A percentile compares a stretch with the other conserved stretches of the same genome.
These are phyloP conservation scores for Peronospora farinosa DNA, from an alignment of 352 stramenopile genomes.

Conservation along the genomic window DNA sequence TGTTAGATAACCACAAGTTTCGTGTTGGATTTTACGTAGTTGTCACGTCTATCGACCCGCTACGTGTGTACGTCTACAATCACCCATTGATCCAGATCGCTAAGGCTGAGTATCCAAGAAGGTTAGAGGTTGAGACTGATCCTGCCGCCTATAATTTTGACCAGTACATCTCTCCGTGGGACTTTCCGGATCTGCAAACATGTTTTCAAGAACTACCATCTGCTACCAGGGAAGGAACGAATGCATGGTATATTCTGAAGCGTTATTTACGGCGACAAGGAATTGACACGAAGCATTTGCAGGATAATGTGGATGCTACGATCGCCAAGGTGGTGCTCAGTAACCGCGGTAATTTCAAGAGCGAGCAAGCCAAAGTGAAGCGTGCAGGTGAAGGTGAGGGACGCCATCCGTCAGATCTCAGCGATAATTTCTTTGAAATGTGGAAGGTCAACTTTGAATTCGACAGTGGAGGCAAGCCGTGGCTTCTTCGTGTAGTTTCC, in stretches of 20 bases:
- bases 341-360: constrained; percentile 48
- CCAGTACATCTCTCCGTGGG: constrained; percentile 63
- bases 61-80: constrained; percentile 80
- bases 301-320: constrained; percentile 59
- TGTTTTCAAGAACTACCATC: constrained; percentile 66
- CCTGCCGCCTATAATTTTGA: constrained; percentile 56
- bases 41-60: constrained; percentile 75
- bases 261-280: constrained; percentile 49
- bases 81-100: constrained; percentile 70
- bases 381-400: constrained; percentile 30
- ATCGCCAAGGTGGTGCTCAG: constrained; percentile 59
- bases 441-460: constrained; percentile 95
- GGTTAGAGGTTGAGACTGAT: constrained; percentile 36
- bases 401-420: constrained; percentile 31
- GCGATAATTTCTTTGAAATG: constrained; percentile 90
- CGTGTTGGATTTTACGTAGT: constrained; percentile 83
- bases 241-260: constrained; percentile 64
- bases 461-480: constrained; percentile 90
- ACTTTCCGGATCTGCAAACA: constrained; percentile 54
- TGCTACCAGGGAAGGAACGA: constrained; percentile 40
- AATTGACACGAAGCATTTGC: constrained; percentile 54
- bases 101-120: constrained; percentile 51
- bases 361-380: constrained; percentile 41
- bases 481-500: constrained; percentile 86
- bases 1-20: constrained; percentile 86